Conservation (phyloP, 768 basidiomycete species). For the Tephrocybe sp. region DNA sequence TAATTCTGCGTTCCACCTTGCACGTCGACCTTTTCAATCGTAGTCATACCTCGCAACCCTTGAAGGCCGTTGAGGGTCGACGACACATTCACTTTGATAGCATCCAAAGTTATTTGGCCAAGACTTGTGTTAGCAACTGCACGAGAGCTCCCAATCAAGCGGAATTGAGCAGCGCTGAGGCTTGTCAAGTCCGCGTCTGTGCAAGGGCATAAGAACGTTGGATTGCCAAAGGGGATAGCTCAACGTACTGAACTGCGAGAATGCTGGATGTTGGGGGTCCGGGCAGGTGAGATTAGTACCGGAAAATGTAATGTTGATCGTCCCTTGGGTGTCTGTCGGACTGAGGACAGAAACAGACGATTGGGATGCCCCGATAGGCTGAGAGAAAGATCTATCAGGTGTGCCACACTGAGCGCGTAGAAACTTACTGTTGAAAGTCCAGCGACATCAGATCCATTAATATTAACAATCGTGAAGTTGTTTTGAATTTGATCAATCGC, state of each 20-base stretch:
- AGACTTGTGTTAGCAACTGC: conserved; percentile 60
- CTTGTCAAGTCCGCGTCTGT: conserved; percentile 58
- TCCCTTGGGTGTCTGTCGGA: conserved; percentile 55
- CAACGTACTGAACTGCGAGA: conserved; percentile 57
- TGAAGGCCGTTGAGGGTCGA: conserved; percentile 57
- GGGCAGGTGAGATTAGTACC: conserved; percentile 51
- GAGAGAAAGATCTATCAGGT: background rate
- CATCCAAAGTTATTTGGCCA: conserved; percentile 65
- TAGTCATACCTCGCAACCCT: conserved; percentile 54
- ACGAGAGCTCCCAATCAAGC: conserved; percentile 55
- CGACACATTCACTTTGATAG: conserved; percentile 70
- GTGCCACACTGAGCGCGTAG: background rate
- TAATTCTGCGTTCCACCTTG: conserved; percentile 58
- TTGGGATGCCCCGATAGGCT: conserved; percentile 65
- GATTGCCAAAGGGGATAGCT: background rate
- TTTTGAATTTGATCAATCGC: conserved; percentile 62
- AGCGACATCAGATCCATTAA: conserved; percentile 48
- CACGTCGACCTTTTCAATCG: conserved; percentile 62
- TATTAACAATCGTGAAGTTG: conserved; percentile 54
- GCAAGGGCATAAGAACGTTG: background rate
- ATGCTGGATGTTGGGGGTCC: conserved; percentile 42
- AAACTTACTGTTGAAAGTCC: conserved; percentile 52
- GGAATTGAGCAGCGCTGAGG: conserved; percentile 44
- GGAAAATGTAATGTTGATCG: conserved; percentile 60
- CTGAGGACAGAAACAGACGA: conserved; percentile 54